phyloP scores from a whole-genome alignment of 2,329 filamentous ascomycete species.

The Botrytis pseudocinerea region DNA sequence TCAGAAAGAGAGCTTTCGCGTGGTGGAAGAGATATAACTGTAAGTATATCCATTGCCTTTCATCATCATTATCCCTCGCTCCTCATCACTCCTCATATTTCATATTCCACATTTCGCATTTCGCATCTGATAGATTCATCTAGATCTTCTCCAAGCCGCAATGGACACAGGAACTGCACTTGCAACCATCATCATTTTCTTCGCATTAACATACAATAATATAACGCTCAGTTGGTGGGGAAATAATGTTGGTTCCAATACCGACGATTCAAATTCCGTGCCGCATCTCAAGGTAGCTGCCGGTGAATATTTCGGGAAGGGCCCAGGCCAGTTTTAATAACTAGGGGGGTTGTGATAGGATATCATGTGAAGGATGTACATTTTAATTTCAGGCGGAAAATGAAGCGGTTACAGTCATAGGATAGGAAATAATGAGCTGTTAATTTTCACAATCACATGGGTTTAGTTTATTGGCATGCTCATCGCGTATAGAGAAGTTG shows the following conservation, averaged over 20 bases:
- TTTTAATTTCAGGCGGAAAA: background rate
- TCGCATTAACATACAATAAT: constrained; percentile 50
- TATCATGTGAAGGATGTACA: background rate
- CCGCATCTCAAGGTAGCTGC: background rate
- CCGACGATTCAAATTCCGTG: constrained; percentile 13
- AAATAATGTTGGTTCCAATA: constrained; percentile 27
- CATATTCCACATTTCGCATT: background rate
- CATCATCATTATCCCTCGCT: background rate
- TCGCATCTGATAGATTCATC: background rate
- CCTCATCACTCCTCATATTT: background rate
- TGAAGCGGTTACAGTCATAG: background rate
- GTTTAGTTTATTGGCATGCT: background rate
- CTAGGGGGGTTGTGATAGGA: background rate
- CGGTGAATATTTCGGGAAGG: background rate
- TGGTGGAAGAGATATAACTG: constrained; percentile 51
- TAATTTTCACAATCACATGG: background rate
- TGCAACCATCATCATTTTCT: constrained; percentile 55
- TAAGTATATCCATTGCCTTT: background rate
- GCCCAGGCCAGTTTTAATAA: background rate
- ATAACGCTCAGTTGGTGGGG: constrained; percentile 45
- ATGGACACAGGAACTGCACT: constrained; percentile 53
- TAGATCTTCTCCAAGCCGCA: constrained; percentile 51
- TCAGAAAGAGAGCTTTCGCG: constrained; percentile 47
- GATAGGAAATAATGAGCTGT: background rate
- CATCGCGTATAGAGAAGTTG: background rate